These are phyloP conservation scores for Borealophlyctis nickersoniae DNA, from an alignment of 192 early-diverging fungal species.

Conservation along the genomic window DNA sequence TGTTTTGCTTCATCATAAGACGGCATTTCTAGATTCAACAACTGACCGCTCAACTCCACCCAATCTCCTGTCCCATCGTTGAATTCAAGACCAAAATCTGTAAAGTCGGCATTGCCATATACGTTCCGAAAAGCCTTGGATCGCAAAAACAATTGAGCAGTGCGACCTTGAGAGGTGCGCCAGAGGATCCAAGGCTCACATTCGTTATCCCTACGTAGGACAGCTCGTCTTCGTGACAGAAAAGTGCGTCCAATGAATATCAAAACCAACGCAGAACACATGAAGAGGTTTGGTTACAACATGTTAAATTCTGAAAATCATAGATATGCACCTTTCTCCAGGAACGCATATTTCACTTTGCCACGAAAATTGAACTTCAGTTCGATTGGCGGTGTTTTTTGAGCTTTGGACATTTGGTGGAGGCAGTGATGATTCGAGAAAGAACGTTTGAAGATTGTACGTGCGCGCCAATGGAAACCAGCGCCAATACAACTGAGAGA, in stretches of 20 bases:
- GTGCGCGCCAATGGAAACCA: too few relatives aligned
- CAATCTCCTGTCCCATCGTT: conserved; percentile 16
- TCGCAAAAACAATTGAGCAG: too few relatives aligned
- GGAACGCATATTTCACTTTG: background rate
- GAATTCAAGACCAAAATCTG: conserved; percentile 11
- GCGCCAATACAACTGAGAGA: too few relatives aligned
- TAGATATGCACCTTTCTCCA: background rate
- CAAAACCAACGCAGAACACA: background rate
- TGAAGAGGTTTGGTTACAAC: too few relatives aligned
- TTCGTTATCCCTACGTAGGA: background rate
- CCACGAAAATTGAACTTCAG: background rate
- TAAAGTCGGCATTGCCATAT: conserved; percentile 2
- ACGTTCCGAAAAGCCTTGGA: conserved; percentile 18
- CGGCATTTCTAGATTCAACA: too few relatives aligned
- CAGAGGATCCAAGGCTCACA: background rate
- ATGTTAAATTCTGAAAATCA: background rate
- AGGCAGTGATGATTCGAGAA: too few relatives aligned
- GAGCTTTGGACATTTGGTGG: too few relatives aligned
- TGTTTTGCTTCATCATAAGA: too few relatives aligned
- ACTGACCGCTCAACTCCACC: conserved; percentile 16
- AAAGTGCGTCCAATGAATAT: background rate
- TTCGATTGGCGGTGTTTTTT: too few relatives aligned
- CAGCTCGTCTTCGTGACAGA: background rate
- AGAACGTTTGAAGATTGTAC: too few relatives aligned
- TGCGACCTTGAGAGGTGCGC: background rate